Evolutionary conservation across 208 protist genomes (phyloP), one percentile per base, ranked within the genome.

Genomic region (Leishmania arabica): DNA sequence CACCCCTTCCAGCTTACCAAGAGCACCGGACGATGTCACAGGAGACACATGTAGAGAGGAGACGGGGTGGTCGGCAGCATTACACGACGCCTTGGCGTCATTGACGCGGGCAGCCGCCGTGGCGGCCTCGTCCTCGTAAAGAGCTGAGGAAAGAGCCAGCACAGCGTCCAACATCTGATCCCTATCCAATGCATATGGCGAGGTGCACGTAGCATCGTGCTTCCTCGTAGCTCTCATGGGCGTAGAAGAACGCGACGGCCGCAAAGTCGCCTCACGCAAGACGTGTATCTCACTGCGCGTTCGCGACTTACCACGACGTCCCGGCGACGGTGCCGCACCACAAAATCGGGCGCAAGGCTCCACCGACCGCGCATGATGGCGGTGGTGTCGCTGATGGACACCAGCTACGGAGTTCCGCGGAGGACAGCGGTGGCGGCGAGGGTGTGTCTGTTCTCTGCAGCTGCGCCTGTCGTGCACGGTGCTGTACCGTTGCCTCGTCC

Each of bases 121-220:
- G 17, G 77, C n/a, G 2, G 82, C 82, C 66, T 86, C 82, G 42
- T 75, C 82, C 31, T 82, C 78, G 74, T 86, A 86, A 15, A 86
- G 65, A 1, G 82, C 53, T 6, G 80, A 62, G 21, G 82, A 82
- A 9, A 86, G 24, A 27, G 77, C 19, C 3, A 86, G 78, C 62
- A 79, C 40, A 15, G 64, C 78, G 40, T 82, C 77, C 1, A 86
- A 47, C 62, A 75, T 74, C 56, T 69, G n/a, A 4, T 15, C 53
- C 19, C 5, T 51, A 17, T 79, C 47, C 64, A 75, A n/a, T 6
- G 49, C 11, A 66, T 15, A 21, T 6, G 37, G 37, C 34, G 54
- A 51, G 56, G 37, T 53, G 27, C 58, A 7, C 1, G 21, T 42
- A 24, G 42, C 9, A 19, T 13, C 21, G 4, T 19, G 24, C 19